These are phyloP conservation scores for Solanum lycopersicoides DNA, from an alignment of 257 asterid species.

Conservation along the genomic window DNA sequence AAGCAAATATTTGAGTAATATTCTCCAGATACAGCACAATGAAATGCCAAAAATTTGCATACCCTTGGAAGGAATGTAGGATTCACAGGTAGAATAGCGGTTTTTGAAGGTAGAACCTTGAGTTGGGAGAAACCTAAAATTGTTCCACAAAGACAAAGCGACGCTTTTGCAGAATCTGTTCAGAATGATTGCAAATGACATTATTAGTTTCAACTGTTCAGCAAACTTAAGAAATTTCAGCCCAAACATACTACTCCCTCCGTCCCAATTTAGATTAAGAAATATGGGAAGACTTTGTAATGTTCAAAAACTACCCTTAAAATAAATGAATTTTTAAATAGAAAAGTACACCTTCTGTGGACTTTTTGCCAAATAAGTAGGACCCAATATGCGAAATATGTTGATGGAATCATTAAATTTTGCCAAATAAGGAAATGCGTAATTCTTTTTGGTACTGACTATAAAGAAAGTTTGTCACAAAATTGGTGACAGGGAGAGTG, in stretches of 20 bases:
- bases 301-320: neutral
- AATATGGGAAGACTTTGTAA: neutral
- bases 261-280: neutral
- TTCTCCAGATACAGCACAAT: neutral
- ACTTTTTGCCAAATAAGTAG: neutral
- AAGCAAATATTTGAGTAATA: neutral
- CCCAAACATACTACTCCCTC: neutral
- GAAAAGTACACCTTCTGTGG: neutral
- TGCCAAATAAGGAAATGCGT: neutral
- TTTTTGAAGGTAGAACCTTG: conserved; percentile 91
- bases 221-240: neutral
- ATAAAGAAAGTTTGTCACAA: neutral
- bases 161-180: conserved; percentile 71
- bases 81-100: conserved; percentile 95
- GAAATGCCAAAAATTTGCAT: conserved; percentile 4
- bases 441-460: neutral
- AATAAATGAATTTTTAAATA: no score
- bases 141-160: conserved; percentile 63
- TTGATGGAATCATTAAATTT: neutral
- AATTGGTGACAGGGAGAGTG: neutral
- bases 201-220: neutral
- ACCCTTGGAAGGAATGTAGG: conserved; percentile 97
- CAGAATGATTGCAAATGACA: conserved; percentile 1
- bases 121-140: conserved; percentile 64
- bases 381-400: neutral